Base-by-base conservation (phyloP, 495 filamentous ascomycete genomes). In the Annulohypoxylon bovei region DNA sequence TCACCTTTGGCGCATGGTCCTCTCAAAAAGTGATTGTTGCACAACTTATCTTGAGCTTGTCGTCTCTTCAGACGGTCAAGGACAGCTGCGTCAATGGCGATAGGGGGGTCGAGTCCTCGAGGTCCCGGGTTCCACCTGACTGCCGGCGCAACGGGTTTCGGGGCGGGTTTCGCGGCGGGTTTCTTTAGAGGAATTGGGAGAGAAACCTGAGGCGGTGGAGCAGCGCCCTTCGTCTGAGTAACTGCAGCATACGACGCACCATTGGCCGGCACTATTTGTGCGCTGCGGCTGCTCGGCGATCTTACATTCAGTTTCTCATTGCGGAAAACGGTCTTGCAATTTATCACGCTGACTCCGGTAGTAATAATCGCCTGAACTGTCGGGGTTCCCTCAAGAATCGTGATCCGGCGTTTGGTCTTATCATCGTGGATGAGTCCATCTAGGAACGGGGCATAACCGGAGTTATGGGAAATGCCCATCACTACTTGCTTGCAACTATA, bases 21-120 rank as follows among this genome's bases (percentile, higher is more conserved):
- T 28, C 92, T 87, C 27, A 97, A 82, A 77, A 89, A 95, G 77
- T 94, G 88, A 67, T 93, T 91, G 76, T 95, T 95, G 86, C 93
- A 97, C 23, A 95, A 80, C 74, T 96, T 95, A 71, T 92, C 80
- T 22, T 82, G 83, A n/a, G 72, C 92, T 91, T 63, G 92, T 87
- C 54, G 92, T 86, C 74, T 92, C 70, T 91, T 92, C 70, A 88
- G 83, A 57, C 84, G 87, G 67, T 97, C 94, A 59, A 93, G 83
- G n/a, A 86, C 86, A 22, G 90, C 84, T n/a, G 74, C 68, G 16
- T 84, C 82, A 0, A 83, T 65, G 6, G 79, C 75, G 23, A 88
- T 86, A 0, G 83, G 79, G 3, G 82, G 73, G 14, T 87, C 79
- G 33, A 88, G 67, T 4, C 82, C 84, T 35, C 85, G 82, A 11